Percentiles rank a stretch among this genome's conserved stretches.
These are phyloP conservation scores for Colletotrichum tofieldiae DNA, from an alignment of 2,329 filamentous ascomycete genomes.

Conservation along the genomic window DNA sequence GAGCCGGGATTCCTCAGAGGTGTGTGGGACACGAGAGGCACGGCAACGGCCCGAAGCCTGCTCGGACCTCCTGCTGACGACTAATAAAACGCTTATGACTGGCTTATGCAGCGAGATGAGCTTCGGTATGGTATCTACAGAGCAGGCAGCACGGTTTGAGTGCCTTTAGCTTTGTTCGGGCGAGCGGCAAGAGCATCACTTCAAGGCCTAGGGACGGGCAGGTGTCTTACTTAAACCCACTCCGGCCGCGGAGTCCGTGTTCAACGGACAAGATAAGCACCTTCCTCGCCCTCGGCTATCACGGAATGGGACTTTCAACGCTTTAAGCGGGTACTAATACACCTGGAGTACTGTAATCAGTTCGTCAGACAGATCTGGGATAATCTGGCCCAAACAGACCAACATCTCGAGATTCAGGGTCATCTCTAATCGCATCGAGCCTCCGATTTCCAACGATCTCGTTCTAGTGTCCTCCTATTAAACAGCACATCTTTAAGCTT, in stretches of 20 bases:
- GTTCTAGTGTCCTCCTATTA: too few relatives aligned
- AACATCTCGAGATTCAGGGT: not conserved
- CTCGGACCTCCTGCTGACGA: slow-evolving; percentile 15
- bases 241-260: not conserved
- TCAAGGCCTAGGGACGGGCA: not conserved
- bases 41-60: slow-evolving; percentile 13
- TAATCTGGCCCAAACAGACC: not conserved
- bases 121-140: not conserved
- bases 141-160: not conserved
- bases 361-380: not conserved
- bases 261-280: too few relatives aligned
- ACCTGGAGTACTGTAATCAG: not conserved
- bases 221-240: not conserved
- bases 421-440: too few relatives aligned
- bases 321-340: not conserved
- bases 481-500: too few relatives aligned
- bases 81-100: slow-evolving; percentile 2
- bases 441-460: not conserved
- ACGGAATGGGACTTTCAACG: not conserved
- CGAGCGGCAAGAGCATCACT: not conserved
- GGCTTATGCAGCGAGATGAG: not conserved
- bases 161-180: slow-evolving; percentile 3
- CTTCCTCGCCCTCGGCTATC: not conserved
- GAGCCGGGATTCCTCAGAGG: not conserved
- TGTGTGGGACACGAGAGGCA: slow-evolving; percentile 9